These are phyloP conservation scores for Phylloporus sp. DNA, from an alignment of 768 basidiomycete species.

Conservation along the genomic window DNA sequence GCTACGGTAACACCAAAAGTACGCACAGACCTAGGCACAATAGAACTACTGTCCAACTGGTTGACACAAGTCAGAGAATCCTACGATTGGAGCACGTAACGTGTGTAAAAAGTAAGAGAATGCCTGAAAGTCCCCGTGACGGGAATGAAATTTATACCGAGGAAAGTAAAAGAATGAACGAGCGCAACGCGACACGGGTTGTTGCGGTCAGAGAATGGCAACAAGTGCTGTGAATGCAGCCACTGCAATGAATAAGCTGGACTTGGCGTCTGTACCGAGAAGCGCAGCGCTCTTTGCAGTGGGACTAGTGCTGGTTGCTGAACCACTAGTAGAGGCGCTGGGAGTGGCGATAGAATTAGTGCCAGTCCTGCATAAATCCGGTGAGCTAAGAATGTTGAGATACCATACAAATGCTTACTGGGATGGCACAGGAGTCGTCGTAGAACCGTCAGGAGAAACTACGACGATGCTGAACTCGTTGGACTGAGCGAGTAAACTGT, in stretches of 20 bases:
- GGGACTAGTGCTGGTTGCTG: slow-evolving; percentile 23
- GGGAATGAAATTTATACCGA: neutral
- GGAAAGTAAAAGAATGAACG: neutral
- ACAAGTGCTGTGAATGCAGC: slow-evolving; percentile 35
- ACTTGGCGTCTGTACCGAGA: slow-evolving; percentile 23
- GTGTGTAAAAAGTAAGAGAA: too few relatives aligned
- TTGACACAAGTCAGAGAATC: too few relatives aligned
- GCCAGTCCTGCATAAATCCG: slow-evolving; percentile 6
- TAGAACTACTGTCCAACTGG: too few relatives aligned
- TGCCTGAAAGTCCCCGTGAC: too few relatives aligned
- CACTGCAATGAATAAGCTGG: slow-evolving; percentile 32
- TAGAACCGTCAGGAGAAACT: slow-evolving; percentile 12
- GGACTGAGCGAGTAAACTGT: slow-evolving; percentile 69
- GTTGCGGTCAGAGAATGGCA: slow-evolving; percentile 15
- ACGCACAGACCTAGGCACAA: too few relatives aligned
- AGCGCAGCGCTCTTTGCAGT: slow-evolving; percentile 31
- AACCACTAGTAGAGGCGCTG: slow-evolving; percentile 22
- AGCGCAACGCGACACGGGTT: neutral
- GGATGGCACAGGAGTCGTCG: slow-evolving; percentile 10
- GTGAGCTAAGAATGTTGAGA: neutral
- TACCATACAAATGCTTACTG: slow-evolving; percentile 12
- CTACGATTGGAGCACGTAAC: too few relatives aligned
- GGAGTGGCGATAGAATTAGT: neutral
- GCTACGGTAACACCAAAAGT: too few relatives aligned
- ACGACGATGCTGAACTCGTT: slow-evolving; percentile 48